Percentiles rank a stretch among this genome's conserved stretches.
phyloP scores from a whole-genome alignment of 1,139 yeast species.

The Diutina siamensis region DNA sequence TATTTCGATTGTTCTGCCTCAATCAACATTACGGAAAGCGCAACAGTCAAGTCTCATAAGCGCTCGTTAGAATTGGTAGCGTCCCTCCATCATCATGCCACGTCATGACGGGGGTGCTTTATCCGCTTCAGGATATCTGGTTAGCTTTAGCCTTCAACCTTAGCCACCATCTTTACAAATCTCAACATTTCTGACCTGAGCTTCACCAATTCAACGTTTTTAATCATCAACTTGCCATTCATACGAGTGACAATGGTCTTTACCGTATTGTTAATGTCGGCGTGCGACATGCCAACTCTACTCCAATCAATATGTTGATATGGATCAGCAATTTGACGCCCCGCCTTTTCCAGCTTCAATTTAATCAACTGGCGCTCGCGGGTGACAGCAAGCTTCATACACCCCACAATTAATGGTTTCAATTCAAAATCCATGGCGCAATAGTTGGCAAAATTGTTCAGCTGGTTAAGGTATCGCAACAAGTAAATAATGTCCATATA shows the following conservation, averaged over 20 bases:
- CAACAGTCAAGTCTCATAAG: slow-evolving; percentile 2
- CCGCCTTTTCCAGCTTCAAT: slow-evolving; percentile 1
- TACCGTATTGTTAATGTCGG: slow-evolving; percentile 27
- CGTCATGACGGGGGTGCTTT: background rate
- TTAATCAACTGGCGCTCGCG: slow-evolving; percentile 2
- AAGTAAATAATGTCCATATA: slow-evolving; percentile 40
- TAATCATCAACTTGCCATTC: slow-evolving; percentile 33
- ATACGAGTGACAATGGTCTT: slow-evolving; percentile 28
- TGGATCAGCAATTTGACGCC: background rate
- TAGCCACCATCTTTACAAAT: slow-evolving; percentile 34
- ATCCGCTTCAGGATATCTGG: background rate
- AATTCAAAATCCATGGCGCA: slow-evolving; percentile 36
- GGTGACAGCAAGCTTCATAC: slow-evolving; percentile 25
- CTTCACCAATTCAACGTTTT: slow-evolving; percentile 25
- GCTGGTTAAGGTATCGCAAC: slow-evolving; percentile 34
- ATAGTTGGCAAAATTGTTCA: slow-evolving; percentile 30
- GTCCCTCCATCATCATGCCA: background rate
- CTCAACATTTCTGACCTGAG: slow-evolving; percentile 31
- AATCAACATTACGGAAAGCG: background rate
- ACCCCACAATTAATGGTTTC: slow-evolving; percentile 33
- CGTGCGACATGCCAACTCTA: slow-evolving; percentile 26
- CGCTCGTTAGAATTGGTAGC: background rate
- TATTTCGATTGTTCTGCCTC: background rate
- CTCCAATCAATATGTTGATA: slow-evolving; percentile 19
- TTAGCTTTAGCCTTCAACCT: slow-evolving; percentile 9